These are phyloP conservation scores for Pseudovirgaria hyperparasitica DNA, from an alignment of 2,329 filamentous ascomycete species.

Conservation along the genomic window DNA sequence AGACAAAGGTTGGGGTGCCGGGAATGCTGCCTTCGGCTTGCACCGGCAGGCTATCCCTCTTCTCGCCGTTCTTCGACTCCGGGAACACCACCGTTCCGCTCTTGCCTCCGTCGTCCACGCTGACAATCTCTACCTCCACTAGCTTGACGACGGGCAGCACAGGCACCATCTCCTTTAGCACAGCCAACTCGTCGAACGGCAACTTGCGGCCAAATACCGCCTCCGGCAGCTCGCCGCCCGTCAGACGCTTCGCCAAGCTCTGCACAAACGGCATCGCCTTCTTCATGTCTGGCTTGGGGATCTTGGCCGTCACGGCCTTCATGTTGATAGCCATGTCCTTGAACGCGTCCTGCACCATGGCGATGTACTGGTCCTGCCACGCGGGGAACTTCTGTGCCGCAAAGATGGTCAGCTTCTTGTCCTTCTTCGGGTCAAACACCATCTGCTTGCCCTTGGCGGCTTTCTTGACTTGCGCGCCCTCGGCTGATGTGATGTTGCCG, in stretches of 20 bases:
- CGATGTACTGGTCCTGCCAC: conserved; percentile 88
- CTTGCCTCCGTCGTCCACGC: conserved; percentile 59
- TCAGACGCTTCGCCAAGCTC: conserved; percentile 67
- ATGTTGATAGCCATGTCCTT: conserved; percentile 47
- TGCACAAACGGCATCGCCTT: conserved; percentile 98
- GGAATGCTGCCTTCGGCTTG: conserved; percentile 66
- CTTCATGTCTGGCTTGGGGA: conserved; percentile 87
- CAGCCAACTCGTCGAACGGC: conserved; percentile 70
- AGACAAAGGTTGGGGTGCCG: conserved; percentile 68
- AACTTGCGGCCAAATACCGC: conserved; percentile 73
- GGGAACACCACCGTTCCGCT: conserved; percentile 43
- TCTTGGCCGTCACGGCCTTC: conserved; percentile 64
- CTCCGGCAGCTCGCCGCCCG: conserved; percentile 50
- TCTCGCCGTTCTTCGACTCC: conserved; percentile 43
- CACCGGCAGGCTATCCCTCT: conserved; percentile 42
- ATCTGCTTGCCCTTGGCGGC: conserved; percentile 83
- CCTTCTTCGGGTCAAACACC: conserved; percentile 77
- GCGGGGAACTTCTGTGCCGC: conserved; percentile 66
- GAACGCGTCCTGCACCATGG: background rate
- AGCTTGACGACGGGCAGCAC: conserved; percentile 59
- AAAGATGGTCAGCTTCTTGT: conserved; percentile 84
- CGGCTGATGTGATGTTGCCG: conserved; percentile 73
- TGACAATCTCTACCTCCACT: conserved; percentile 57
- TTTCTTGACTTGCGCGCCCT: conserved; percentile 73
- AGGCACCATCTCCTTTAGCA: conserved; percentile 64